Conservation (phyloP, 2,329 filamentous ascomycete genomes). For the Biscogniauxia marginata region DNA sequence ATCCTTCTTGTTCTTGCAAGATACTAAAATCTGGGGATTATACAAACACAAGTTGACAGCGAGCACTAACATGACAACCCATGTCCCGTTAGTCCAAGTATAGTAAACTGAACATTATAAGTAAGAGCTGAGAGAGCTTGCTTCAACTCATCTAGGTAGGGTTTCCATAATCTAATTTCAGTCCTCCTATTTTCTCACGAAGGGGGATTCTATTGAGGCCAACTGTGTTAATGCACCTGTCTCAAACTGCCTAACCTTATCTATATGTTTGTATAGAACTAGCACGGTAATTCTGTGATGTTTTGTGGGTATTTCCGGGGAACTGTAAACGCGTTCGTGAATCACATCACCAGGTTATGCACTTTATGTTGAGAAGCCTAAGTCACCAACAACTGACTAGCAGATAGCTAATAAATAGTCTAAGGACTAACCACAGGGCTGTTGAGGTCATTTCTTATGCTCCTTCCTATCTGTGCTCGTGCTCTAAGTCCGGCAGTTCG, state of each 20-base stretch:
- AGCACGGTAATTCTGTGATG: not conserved
- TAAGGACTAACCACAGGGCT: not conserved
- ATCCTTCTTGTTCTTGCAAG: not conserved
- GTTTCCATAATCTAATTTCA: not conserved
- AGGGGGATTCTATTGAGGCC: not conserved
- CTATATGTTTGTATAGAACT: not conserved
- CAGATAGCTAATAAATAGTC: not conserved
- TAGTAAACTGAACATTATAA: too few relatives aligned
- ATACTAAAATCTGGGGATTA: not conserved
- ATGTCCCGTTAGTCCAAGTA: too few relatives aligned
- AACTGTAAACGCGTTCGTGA: not conserved
- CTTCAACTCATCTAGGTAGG: not conserved
- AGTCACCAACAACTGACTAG: not conserved
- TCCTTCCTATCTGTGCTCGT: not conserved
- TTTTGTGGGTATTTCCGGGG: not conserved
- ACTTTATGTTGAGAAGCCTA: not conserved
- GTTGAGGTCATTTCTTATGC: not conserved
- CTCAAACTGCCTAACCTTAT: too few relatives aligned
- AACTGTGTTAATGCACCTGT: too few relatives aligned
- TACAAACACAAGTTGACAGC: not conserved
- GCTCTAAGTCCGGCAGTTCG: constrained; percentile 10
- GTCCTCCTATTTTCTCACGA: not conserved
- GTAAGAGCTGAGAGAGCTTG: not conserved
- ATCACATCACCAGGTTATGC: too few relatives aligned
- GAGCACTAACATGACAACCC: too few relatives aligned